Conservation (phyloP, 1,284 basidiomycete species). For the Garcileccinum viscosum region DNA sequence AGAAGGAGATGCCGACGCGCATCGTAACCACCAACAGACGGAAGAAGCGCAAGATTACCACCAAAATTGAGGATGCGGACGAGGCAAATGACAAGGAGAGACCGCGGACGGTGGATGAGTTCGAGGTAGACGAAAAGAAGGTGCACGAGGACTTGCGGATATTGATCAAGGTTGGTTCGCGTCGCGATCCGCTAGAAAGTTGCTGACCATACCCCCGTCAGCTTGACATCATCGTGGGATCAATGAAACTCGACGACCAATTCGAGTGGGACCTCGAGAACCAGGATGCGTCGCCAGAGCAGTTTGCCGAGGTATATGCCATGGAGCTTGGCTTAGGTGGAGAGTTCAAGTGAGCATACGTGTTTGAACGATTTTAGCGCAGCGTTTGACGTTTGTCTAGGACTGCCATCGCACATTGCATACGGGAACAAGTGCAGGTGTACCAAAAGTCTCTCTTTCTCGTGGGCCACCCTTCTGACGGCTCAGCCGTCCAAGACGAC, state of each 20-base stretch:
- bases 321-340: conserved; percentile 89
- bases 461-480: conserved; percentile 86
- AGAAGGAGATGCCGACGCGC: conserved; percentile 35
- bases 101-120: conserved; percentile 55
- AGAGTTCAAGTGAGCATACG: conserved; percentile 82
- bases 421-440: conserved; percentile 92
- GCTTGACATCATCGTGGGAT: conserved; percentile 96
- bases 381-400: conserved; percentile 47
- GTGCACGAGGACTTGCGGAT: conserved; percentile 88
- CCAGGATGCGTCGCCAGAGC: conserved; percentile 82
- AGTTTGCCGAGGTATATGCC: conserved; percentile 89
- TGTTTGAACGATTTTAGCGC: not conserved
- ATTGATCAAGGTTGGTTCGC: conserved; percentile 77
- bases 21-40: conserved; percentile 29
- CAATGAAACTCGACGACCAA: conserved; percentile 93
- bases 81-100: conserved; percentile 43
- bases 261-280: conserved; percentile 98
- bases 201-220: conserved; percentile 39
- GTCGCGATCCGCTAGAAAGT: conserved; percentile 3
- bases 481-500: conserved; percentile 83
- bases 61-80: conserved; percentile 41
- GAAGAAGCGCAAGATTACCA: conserved; percentile 38
- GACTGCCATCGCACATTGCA: conserved; percentile 94
- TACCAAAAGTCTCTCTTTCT: conserved; percentile 94
- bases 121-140: conserved; percentile 61